A percentile compares a stretch with the other conserved stretches of the same genome.
These are phyloP conservation scores for Dysphania ambrosioides DNA, from an alignment of 148 eudicot genomes.

Conservation along the genomic window DNA sequence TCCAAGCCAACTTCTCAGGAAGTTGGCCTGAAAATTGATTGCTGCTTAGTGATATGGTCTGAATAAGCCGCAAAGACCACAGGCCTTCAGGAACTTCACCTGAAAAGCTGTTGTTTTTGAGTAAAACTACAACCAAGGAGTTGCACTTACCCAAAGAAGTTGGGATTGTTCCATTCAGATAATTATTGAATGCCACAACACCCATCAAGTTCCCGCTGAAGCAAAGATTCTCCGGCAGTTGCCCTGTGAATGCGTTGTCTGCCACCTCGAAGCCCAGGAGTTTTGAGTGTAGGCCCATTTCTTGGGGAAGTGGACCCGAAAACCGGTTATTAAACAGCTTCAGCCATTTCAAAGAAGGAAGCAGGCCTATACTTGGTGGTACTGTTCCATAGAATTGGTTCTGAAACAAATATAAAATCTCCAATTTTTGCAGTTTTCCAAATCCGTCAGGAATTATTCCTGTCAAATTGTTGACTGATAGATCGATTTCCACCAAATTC, in stretches of 20 bases:
- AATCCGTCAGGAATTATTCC: conserved; percentile 45
- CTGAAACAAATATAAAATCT: conserved; percentile 29
- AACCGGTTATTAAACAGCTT: conserved; percentile 43
- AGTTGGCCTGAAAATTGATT: conserved; percentile 56
- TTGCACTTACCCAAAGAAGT: conserved; percentile 45
- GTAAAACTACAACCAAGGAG: conserved; percentile 32
- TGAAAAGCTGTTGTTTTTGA: conserved; percentile 45
- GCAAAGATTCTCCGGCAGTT: conserved; percentile 60
- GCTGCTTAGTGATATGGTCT: conserved; percentile 31
- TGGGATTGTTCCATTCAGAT: conserved; percentile 55
- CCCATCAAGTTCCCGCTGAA: conserved; percentile 37
- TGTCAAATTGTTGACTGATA: conserved; percentile 38
- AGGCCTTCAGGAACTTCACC: conserved; percentile 61
- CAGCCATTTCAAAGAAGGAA: conserved; percentile 35
- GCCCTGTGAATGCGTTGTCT: conserved; percentile 62
- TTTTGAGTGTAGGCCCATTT: conserved; percentile 54
- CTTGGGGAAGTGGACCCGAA: conserved; percentile 54
- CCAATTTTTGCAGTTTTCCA: conserved; percentile 33
- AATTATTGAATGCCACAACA: conserved; percentile 53
- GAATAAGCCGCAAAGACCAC: conserved; percentile 41
- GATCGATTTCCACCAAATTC: conserved; percentile 40
- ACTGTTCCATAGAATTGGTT: conserved; percentile 45
- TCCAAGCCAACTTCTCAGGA: conserved; percentile 41
- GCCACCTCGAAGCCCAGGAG: conserved; percentile 52
- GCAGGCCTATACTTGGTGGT: conserved; percentile 41